These are phyloP conservation scores for Raffaelea deltoideospora DNA, from an alignment of 2,329 filamentous ascomycete species.

Conservation along the genomic window DNA sequence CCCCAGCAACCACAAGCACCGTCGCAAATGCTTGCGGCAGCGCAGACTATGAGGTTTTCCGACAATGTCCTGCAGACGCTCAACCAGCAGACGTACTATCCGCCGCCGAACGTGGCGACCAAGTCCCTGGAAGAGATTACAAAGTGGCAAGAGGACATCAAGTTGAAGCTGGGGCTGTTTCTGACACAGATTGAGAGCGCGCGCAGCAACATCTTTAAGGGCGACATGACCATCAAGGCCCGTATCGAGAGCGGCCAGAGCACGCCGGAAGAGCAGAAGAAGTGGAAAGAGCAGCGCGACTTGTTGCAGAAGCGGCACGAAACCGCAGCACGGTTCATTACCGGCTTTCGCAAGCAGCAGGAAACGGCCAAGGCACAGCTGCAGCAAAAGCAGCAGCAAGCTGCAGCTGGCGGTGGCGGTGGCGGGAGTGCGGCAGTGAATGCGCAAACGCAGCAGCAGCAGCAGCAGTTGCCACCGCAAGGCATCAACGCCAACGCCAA, in stretches of 20 bases:
- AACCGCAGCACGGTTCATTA: conserved; percentile 33
- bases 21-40: conserved; percentile 4
- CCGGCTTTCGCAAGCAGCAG: conserved; percentile 30
- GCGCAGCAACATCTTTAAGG: conserved; percentile 22
- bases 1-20: conserved; percentile 2
- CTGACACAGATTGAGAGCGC: conserved; percentile 33
- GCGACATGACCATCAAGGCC: conserved; percentile 28
- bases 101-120: conserved; percentile 25
- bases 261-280: conserved; percentile 30
- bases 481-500: conserved; percentile 3
- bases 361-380: conserved; percentile 11
- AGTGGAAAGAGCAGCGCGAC: conserved; percentile 27
- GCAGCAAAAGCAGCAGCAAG: conserved; percentile 8
- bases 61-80: conserved; percentile 31
- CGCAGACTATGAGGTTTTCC: conserved; percentile 15
- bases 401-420: conserved; percentile 10
- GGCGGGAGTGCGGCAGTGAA: conserved; percentile 7
- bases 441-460: conserved; percentile 6
- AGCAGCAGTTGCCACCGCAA: conserved; percentile 6
- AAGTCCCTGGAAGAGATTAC: conserved; percentile 25
- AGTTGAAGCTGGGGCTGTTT: conserved; percentile 29
- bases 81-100: conserved; percentile 29
- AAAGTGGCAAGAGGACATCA: conserved; percentile 34
- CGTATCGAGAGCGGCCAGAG: conserved; percentile 26
- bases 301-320: conserved; percentile 26